Conservation (phyloP, 2,329 filamentous ascomycete genomes). For the Periconia digitata region DNA sequence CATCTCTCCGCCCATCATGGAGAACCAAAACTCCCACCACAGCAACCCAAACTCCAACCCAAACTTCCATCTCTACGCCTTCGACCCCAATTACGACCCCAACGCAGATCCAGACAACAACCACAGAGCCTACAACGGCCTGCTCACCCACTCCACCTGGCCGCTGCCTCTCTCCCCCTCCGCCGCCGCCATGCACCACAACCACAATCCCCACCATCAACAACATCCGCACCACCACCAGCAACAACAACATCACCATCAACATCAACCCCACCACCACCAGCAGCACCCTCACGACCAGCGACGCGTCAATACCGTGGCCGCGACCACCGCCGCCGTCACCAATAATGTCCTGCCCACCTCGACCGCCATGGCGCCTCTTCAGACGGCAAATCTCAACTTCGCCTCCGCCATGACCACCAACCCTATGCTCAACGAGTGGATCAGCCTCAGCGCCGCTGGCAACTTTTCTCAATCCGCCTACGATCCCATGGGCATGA, state of each 20-base stretch:
- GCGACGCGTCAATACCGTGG: constrained; percentile 31
- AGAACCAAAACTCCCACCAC: too few species aligned
- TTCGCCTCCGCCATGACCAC: constrained; percentile 38
- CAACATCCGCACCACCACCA: constrained; percentile 25
- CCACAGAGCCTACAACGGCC: constrained; percentile 24
- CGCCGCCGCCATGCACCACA: constrained; percentile 34
- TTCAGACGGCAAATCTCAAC: constrained; percentile 34
- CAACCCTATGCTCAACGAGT: constrained; percentile 43
- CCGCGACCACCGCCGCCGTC: constrained; percentile 20
- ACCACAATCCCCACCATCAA: constrained; percentile 18
- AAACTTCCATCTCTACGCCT: constrained; percentile 45
- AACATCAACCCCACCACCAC: constrained; percentile 6
- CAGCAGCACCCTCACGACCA: constrained; percentile 22
- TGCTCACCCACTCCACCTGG: constrained; percentile 36
- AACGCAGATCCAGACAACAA: constrained; percentile 24
- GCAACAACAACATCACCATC: constrained; percentile 19
- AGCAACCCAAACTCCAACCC: too few species aligned
- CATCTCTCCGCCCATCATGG: constrained; percentile 42
- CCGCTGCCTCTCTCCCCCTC: constrained; percentile 40
- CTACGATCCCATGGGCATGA: constrained; percentile 37
- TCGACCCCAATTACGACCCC: constrained; percentile 42
- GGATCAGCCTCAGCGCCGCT: constrained; percentile 47
- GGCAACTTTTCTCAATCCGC: constrained; percentile 32
- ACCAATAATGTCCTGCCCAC: constrained; percentile 24
- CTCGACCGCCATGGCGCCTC: constrained; percentile 34